Percentiles rank a stretch among this genome's conserved stretches.
phyloP scores from a whole-genome alignment of 2,329 filamentous ascomycete genomes.

The Talaromyces sp. region DNA sequence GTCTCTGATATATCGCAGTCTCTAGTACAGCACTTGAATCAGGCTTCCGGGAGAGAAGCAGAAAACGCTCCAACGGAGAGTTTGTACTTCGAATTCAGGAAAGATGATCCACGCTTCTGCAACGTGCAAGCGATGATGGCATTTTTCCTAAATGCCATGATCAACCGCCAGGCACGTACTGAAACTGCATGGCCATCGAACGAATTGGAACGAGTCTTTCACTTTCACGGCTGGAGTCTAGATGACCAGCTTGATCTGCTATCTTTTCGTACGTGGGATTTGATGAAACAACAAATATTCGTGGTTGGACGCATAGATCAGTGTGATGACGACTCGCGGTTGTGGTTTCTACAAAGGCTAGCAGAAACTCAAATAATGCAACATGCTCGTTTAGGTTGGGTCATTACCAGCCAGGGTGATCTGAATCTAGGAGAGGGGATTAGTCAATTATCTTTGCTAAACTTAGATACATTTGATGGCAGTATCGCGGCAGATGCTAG shows the following conservation, averaged over 20 bases:
- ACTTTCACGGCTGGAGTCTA: not conserved
- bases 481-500: not conserved
- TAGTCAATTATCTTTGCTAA: not conserved
- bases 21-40: not conserved
- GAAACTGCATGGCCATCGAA: not conserved
- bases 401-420: not conserved
- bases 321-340: not conserved
- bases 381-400: not conserved
- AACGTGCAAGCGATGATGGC: not conserved
- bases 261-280: not conserved
- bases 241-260: not conserved
- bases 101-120: not conserved
- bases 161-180: not conserved
- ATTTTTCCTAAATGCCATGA: not conserved
- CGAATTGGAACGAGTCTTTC: not conserved
- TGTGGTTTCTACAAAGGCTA: not conserved
- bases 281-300: not conserved
- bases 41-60: not conserved
- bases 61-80: not conserved
- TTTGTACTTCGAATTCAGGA: not conserved
- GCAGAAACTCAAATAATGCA: not conserved
- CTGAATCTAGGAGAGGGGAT: not conserved
- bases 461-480: not conserved
- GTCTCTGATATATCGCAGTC: not conserved
- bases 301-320: not conserved